Base-by-base conservation (phyloP, 108 stramenopile species). In the Craspedostauros australis region DNA sequence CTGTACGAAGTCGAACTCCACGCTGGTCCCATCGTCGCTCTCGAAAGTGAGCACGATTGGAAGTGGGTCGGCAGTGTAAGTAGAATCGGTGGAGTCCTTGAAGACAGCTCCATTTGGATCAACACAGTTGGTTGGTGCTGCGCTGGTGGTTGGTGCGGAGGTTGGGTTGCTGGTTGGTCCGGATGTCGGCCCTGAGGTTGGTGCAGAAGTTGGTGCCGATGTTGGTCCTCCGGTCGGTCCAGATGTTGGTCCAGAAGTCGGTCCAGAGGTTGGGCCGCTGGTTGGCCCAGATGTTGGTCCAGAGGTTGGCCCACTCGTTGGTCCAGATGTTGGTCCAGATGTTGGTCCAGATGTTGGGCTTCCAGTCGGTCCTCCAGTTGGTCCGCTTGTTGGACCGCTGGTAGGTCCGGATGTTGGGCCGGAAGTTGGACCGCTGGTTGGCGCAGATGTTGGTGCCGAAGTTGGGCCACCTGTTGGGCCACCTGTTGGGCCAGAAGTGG, bases 271-370 rank as follows among this genome's bases (percentile, higher is more conserved):
- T 26, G 46, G 46, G 9, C 46, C 24, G 29, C 50, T 37, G 12
- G 34, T 52, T 2, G 51, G 51, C 39, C 34, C 11, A 2, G 51
- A 2, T 31, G 52, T 33, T 21, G 59, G 45, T 23, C 39, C 19
- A 6, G 39, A n/a, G 16, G 47, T 29, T 18, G 56, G 57, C 16
- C 31, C 41, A 30, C 9, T 12, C 14, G 46, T 48, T 6, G 46
- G 46, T 24, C 46, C 46, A 6, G 46, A 48, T 26, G 46, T 26
- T 6, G 46, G 46, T 6, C 46, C 46, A 48, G 5, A 24, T 11
- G 46, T 48, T 21, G 46, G 46, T 26, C 46, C 46, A 26, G 21
- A 24, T 26, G 46, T 48, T 24, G 46, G 46, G 5, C 46, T 28
- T 12, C 11, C 9, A 26, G 46, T 48, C 25, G 46, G 46, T 48